Conservation (phyloP, 2,329 filamentous ascomycete genomes). For the Beauveria medogensis region DNA sequence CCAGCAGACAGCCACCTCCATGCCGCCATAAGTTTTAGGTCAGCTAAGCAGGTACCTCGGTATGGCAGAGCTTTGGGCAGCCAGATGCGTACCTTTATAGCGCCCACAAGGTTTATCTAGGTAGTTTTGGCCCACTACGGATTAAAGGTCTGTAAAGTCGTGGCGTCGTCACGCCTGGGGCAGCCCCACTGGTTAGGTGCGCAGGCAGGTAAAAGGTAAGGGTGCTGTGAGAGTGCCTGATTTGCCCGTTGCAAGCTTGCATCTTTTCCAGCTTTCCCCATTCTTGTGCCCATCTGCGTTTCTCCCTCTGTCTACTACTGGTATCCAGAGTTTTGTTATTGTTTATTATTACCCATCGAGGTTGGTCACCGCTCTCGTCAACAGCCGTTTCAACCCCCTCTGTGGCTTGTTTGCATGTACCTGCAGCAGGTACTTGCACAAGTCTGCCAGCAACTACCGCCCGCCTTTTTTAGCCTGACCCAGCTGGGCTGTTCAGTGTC, state of each 20-base stretch:
- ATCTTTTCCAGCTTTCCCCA: not conserved
- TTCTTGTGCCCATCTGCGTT: not conserved
- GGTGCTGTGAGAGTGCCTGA: not conserved
- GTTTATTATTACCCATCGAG: too few species aligned
- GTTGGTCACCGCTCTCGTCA: too few species aligned
- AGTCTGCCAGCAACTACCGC: slow-evolving; percentile 12
- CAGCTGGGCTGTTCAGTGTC: slow-evolving; percentile 12
- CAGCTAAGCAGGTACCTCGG: too few species aligned
- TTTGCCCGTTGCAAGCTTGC: slow-evolving; percentile 15
- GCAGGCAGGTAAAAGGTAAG: not conserved
- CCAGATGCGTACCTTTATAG: too few species aligned
- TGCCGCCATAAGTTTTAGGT: too few species aligned
- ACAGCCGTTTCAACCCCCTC: not conserved
- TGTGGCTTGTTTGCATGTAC: not conserved
- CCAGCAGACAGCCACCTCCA: too few species aligned
- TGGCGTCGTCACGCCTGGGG: not conserved
- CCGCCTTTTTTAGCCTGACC: slow-evolving; percentile 19
- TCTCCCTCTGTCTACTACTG: not conserved
- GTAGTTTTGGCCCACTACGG: too few species aligned
- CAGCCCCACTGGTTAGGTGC: slow-evolving; percentile 8
- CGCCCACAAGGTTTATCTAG: too few species aligned
- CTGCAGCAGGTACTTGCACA: not conserved
- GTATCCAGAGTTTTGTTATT: not conserved
- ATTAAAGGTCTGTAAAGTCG: too few species aligned
- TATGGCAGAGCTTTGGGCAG: too few species aligned